Percentiles rank a stretch among this genome's conserved stretches.
phyloP scores from a whole-genome alignment of 257 asterid species.

The Paulownia fortunei region DNA sequence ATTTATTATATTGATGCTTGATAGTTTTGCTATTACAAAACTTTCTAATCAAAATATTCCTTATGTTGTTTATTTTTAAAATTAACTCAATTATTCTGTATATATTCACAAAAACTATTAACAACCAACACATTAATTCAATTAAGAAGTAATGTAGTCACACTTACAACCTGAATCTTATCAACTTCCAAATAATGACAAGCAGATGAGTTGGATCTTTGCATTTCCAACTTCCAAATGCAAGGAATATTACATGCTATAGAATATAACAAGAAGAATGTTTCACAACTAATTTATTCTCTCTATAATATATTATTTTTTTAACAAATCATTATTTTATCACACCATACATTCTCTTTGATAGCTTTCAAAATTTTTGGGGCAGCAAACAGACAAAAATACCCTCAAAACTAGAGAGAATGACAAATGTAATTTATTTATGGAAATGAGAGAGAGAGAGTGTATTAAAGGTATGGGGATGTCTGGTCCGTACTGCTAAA shows the following conservation, averaged over 20 bases:
- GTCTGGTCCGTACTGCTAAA: conserved; percentile 33
- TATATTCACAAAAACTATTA: no score
- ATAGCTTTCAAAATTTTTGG: not conserved
- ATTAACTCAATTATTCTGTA: no score
- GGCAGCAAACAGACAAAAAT: conserved; percentile 15
- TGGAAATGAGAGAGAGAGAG: conserved; percentile 9
- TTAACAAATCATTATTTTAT: not conserved
- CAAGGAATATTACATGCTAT: conserved; percentile 17
- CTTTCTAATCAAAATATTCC: no score
- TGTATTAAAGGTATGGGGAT: conserved; percentile 27
- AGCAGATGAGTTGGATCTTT: conserved; percentile 1
- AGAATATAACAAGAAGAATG: conserved; percentile 26
- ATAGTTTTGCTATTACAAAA: no score
- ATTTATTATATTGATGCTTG: no score
- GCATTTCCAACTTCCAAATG: conserved; percentile 19
- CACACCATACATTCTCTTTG: not conserved
- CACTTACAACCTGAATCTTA: not conserved
- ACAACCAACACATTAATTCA: no score
- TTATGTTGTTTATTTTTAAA: no score
- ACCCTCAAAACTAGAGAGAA: not conserved
- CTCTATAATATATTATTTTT: not conserved
- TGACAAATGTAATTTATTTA: not conserved
- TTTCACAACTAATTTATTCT: conserved; percentile 14
- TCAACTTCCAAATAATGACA: not conserved
- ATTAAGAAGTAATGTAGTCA: no score